phyloP scores from a whole-genome alignment of 177 flowering plant species.

The Tripterygium wilfordii region DNA sequence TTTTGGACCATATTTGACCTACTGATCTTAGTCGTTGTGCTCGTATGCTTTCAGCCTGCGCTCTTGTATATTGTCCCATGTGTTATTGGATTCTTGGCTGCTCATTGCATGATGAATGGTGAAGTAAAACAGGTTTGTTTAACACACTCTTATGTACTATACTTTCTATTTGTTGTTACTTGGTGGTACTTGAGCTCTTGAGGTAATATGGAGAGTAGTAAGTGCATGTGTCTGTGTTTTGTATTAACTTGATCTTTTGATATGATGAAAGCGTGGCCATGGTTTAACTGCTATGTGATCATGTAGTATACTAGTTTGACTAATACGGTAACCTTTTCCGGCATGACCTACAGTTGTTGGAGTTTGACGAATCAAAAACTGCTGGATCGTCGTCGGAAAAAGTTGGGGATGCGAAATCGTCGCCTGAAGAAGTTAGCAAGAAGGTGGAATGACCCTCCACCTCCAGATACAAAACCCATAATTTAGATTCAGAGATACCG shows the following conservation, averaged over 20 bases:
- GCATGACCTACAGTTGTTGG: conserved; percentile 46
- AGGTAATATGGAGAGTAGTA: too few relatives aligned
- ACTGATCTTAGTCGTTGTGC: neutral
- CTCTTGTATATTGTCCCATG: conserved; percentile 90
- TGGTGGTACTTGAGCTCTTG: too few relatives aligned
- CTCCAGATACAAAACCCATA: too few relatives aligned
- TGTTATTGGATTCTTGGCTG: conserved; percentile 84
- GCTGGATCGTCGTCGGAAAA: conserved; percentile 14
- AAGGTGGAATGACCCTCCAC: conserved; percentile 53
- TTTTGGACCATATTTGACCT: too few relatives aligned
- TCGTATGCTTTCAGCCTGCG: conserved; percentile 71
- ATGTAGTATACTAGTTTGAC: neutral
- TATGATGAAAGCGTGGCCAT: too few relatives aligned
- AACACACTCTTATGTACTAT: neutral
- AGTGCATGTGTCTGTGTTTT: too few relatives aligned
- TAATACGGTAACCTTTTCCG: conserved; percentile 7
- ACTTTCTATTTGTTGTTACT: too few relatives aligned
- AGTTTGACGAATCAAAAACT: conserved; percentile 67
- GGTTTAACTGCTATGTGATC: too few relatives aligned
- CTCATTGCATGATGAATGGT: conserved; percentile 83
- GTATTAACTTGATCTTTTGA: too few relatives aligned
- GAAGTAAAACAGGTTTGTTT: conserved; percentile 83
- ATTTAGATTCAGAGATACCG: too few relatives aligned
- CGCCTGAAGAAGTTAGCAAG: conserved; percentile 28
- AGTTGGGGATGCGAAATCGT: too few relatives aligned